Base-by-base conservation (phyloP, 345 rosid species). In the Rhodamnia rubescens region DNA sequence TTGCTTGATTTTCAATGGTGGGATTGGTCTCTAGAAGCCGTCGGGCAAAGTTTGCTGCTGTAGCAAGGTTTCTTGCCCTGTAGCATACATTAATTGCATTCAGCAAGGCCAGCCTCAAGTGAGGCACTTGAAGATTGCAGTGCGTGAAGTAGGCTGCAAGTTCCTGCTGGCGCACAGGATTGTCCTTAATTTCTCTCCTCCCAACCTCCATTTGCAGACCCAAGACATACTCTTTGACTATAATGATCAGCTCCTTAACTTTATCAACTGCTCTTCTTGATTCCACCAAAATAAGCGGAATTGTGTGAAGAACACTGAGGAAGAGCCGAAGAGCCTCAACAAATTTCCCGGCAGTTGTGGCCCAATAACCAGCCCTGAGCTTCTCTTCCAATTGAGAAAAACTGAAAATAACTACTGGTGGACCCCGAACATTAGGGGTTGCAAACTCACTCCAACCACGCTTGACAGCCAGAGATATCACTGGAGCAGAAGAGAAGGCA, bases 141-240 rank as follows among this genome's bases (percentile, higher is more conserved):
- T 97, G 98, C 84, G 99, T 97, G 93, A 95, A 95, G 89, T 97
- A 97, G 56, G 99, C 98, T 36, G 99, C 99, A 29, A 97, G 98
- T 92, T 95, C 98, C 91, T 94, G 98, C 87, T 95, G 98, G 82
- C 98, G 93, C 5, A 90, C 87, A 0, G 95, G 94, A 84, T 97
- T 86, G 83, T 91, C 98, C 93, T 87, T 95, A 59, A 90, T 59
- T 69, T 95, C 99, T 88, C 96, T 95, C 87, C 98, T 92, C 87
- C 90, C 92, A 42, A 95, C 93, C 88, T 95, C 98, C 95, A 95
- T 94, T 85, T 95, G 89, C 85, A 96, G 92, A 56, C 95, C 98
- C 53, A 95, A 91, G 78, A 93, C 99, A 82, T 97, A 97, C 89
- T 97, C 99, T 85, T 95, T 97, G 0, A 92, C 95, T 6, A 96